Percentiles rank a stretch among this genome's conserved stretches.
These are phyloP conservation scores for Kwoniella botswanensis DNA, from an alignment of 768 basidiomycete genomes.

Conservation along the genomic window DNA sequence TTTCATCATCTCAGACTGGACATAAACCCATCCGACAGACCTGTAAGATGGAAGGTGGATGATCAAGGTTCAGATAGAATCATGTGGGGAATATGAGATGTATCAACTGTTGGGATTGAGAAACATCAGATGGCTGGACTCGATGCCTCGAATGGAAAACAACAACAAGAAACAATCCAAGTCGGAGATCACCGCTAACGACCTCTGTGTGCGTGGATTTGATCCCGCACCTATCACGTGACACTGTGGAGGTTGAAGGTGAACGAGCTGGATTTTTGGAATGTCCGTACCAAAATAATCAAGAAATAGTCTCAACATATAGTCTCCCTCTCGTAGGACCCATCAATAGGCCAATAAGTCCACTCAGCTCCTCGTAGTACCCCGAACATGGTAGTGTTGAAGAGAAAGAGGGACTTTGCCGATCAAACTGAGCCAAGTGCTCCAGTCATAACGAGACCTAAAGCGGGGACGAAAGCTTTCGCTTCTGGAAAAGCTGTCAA, in stretches of 20 bases:
- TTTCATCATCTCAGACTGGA: conserved; percentile 27
- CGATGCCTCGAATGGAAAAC: not conserved
- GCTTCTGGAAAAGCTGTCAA: conserved; percentile 49
- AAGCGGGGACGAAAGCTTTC: conserved; percentile 37
- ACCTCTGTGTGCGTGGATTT: not conserved
- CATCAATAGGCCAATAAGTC: not conserved
- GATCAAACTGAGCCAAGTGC: conserved; percentile 2
- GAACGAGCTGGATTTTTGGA: conserved; percentile 22
- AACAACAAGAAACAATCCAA: conserved; percentile 4
- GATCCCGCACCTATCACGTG: conserved; percentile 19
- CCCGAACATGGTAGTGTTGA: conserved; percentile 30
- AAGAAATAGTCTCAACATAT: not conserved
- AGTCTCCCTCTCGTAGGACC: not conserved
- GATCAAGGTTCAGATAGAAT: conserved; percentile 8
- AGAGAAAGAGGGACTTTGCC: conserved; percentile 45
- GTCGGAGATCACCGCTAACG: not conserved
- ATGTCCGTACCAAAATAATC: not conserved
- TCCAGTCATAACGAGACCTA: conserved; percentile 26
- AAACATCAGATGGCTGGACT: conserved; percentile 18
- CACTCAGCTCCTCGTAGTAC: not conserved
- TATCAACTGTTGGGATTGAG: conserved; percentile 6
- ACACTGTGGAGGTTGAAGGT: conserved; percentile 17
- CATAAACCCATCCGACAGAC: not conserved
- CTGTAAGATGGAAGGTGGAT: not conserved
- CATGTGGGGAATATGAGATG: conserved; percentile 1